These are phyloP conservation scores for Heliamphora pulchella DNA, from an alignment of 179 eudicot genomes.

Conservation along the genomic window DNA sequence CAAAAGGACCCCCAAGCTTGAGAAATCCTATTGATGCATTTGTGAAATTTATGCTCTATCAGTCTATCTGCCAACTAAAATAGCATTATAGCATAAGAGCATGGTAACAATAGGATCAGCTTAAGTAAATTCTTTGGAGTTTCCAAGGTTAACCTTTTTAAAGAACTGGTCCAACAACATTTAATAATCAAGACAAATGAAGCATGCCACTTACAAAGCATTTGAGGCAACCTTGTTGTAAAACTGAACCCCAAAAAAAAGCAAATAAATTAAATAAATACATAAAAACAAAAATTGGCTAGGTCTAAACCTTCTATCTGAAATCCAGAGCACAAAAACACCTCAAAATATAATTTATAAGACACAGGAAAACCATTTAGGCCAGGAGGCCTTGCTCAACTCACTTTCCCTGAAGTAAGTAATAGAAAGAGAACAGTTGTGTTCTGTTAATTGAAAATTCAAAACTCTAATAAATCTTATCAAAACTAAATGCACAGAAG, in stretches of 20 bases:
- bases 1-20: not conserved
- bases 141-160: not conserved
- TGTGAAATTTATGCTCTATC: not conserved
- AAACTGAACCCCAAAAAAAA: not conserved
- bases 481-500: conserved; percentile 4
- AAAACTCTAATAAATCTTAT: not conserved
- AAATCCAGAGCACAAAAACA: not conserved
- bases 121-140: not conserved
- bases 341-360: not conserved
- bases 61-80: not conserved
- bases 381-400: not conserved
- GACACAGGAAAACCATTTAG: not conserved
- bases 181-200: not conserved
- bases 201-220: not conserved
- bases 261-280: not conserved
- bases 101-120: not conserved
- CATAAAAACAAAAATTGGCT: not conserved
- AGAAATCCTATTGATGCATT: not conserved
- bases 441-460: too few species aligned
- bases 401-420: not conserved
- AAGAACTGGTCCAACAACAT: not conserved
- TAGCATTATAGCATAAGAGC: not conserved
- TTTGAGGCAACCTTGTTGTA: not conserved
- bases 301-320: not conserved
- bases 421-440: too few species aligned